Base-by-base conservation (phyloP, 208 protist species). In the Trypanosoma theileri region DNA sequence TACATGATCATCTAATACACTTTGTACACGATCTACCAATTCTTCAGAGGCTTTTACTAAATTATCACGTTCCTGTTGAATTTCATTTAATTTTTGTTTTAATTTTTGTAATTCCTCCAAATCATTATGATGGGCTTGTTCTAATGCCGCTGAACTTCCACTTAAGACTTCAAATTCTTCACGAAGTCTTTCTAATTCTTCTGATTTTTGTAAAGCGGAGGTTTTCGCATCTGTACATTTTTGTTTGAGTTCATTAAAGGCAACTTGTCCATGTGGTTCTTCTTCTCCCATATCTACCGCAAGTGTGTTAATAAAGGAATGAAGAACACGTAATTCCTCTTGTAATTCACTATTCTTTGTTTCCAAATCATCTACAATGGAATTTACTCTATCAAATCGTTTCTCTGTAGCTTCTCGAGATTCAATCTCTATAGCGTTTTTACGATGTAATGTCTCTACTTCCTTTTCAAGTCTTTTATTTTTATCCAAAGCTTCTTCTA, bases 11-110 rank as follows among this genome's bases (percentile, higher is more conserved):
- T 66, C 55, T 46, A 77, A 35, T 14, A 66, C 24, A n/a, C 14
- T 42, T 59, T 77, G 72, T n/a, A 71, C 72, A 19, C 53, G 72
- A n/a, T 11, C 40, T 52, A 77, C 72, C 55, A 71, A 45, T n/a
- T 71, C 48, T 19, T 71, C 66, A 16, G 72, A 66, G 1, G 56
- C 65, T n/a, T 41, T 52, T 3, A 50, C 26, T 44, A 77, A 7
- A 1, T 51, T 52, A 40, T 77, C 72, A 21, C 72, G 64, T 42
- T 70, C 72, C 45, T 59, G 17, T 14, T 26, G 42, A 14, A 57
- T 56, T 13, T 14, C 8, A 17, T 31, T n/a, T 9, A 72, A 59
- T 4, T 44, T 31, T 21, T 60, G 40, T 9, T 42, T 14, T 2
- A 65, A 40, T 26, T 45, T 41, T 19, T 57, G 14, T 22, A 19